Evolutionary conservation across 768 basidiomycete species (phyloP).

Genomic region (Clavulina sp.): DNA sequence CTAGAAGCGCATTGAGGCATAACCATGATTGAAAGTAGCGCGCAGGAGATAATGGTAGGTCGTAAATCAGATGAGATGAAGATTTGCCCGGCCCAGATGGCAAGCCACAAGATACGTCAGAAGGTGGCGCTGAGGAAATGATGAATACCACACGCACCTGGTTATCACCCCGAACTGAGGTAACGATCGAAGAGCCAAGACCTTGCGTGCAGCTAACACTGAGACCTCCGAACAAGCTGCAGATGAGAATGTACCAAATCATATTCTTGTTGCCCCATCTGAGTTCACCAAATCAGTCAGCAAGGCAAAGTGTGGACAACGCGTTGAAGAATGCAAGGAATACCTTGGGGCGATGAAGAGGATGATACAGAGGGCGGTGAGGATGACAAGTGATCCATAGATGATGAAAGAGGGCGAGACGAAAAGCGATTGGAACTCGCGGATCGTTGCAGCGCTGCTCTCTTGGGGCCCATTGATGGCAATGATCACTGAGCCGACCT

Average conservation of each 20-base stretch:
- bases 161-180: constrained; percentile 54
- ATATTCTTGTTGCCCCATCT: constrained; percentile 82
- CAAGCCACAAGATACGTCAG: background rate
- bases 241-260: constrained; percentile 90
- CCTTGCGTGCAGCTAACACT: constrained; percentile 86
- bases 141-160: constrained; percentile 29
- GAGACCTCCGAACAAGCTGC: constrained; percentile 92
- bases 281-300: constrained; percentile 13
- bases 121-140: constrained; percentile 6
- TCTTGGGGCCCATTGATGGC: constrained; percentile 79
- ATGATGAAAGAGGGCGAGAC: constrained; percentile 66
- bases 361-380: constrained; percentile 47
- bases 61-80: too few species aligned
- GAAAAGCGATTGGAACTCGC: constrained; percentile 61
- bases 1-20: constrained; percentile 22
- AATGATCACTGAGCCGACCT: constrained; percentile 74
- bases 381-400: constrained; percentile 27
- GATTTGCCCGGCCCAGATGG: too few species aligned
- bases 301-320: background rate
- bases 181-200: constrained; percentile 71
- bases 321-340: constrained; percentile 13
- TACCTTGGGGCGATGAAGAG: constrained; percentile 70
- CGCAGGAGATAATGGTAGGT: too few species aligned
- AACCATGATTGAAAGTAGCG: too few species aligned
- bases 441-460: constrained; percentile 48